A percentile compares a stretch with the other conserved stretches of the same genome.
Evolutionary conservation across 768 basidiomycete genomes (phyloP).

Genomic region (Fistulinella prunicolor): DNA sequence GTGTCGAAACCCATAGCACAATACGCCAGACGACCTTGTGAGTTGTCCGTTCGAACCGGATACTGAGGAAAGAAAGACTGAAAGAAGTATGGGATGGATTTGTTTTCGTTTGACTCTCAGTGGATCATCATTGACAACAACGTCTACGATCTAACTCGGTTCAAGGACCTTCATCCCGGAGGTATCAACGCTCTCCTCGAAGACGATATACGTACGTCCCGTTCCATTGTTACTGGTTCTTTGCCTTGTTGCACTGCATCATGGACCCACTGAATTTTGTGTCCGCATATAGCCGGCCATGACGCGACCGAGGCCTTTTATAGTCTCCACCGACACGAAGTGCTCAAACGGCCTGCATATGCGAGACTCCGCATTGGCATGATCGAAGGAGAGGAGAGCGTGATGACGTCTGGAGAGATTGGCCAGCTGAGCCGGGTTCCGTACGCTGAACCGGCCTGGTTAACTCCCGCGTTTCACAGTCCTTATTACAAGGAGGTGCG

Average conservation of each 20-base stretch:
- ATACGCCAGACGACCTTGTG: slow-evolving; percentile 71
- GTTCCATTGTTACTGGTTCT: neutral
- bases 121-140: slow-evolving; percentile 49
- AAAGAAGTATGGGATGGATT: neutral
- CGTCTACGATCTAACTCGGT: slow-evolving; percentile 78
- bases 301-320: slow-evolving; percentile 81
- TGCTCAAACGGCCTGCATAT: slow-evolving; percentile 52
- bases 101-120: neutral
- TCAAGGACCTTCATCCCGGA: slow-evolving; percentile 80
- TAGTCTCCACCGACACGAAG: slow-evolving; percentile 70
- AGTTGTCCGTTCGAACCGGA: slow-evolving; percentile 12
- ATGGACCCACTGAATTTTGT: neutral
- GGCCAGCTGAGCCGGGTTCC: slow-evolving; percentile 68
- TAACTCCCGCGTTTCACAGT: slow-evolving; percentile 59
- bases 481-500: slow-evolving; percentile 73
- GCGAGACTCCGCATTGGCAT: slow-evolving; percentile 34
- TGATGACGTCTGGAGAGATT: slow-evolving; percentile 42
- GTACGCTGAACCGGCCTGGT: slow-evolving; percentile 79
- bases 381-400: slow-evolving; percentile 55
- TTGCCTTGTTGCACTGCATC: too few species aligned
- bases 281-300: slow-evolving; percentile 55
- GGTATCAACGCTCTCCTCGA: slow-evolving; percentile 72
- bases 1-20: slow-evolving; percentile 52
- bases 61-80: neutral
- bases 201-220: slow-evolving; percentile 56